These are phyloP conservation scores for Pharnaceum exiguum DNA, from an alignment of 148 eudicot species.

Conservation along the genomic window DNA sequence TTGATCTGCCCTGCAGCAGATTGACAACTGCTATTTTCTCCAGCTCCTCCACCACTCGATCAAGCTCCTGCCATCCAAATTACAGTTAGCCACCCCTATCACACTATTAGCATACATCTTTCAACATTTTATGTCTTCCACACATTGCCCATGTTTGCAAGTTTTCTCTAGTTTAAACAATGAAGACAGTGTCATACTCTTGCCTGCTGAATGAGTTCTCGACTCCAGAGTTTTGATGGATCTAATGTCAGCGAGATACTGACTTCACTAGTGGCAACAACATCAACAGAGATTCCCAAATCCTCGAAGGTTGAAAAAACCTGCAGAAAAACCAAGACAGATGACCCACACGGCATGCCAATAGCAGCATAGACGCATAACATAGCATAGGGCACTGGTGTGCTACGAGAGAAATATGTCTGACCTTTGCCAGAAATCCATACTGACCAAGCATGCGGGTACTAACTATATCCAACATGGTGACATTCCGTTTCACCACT, in stretches of 20 bases:
- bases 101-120: not conserved
- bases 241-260: conserved; percentile 93
- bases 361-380: not conserved
- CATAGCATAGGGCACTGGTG: not conserved
- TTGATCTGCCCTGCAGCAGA: conserved; percentile 73
- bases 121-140: not conserved
- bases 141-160: conserved; percentile 1
- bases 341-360: not conserved
- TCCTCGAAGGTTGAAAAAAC: conserved; percentile 92
- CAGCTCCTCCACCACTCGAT: conserved; percentile 80
- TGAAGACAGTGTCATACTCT: conserved; percentile 40
- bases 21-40: conserved; percentile 88
- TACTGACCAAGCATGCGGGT: conserved; percentile 96
- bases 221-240: conserved; percentile 97
- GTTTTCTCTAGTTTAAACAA: not conserved
- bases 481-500: conserved; percentile 88
- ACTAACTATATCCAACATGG: conserved; percentile 97
- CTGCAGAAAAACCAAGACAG: conserved; percentile 28
- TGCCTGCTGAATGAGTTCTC: conserved; percentile 98
- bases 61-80: conserved; percentile 59
- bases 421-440: conserved; percentile 95
- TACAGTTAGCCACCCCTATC: not conserved
- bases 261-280: conserved; percentile 98
- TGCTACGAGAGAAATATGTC: not conserved
- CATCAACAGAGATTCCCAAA: conserved; percentile 95